Evolutionary conservation across 495 filamentous ascomycete genomes (phyloP), one percentile per base, ranked within the genome.

Genomic region (Lophiotrema nucula): DNA sequence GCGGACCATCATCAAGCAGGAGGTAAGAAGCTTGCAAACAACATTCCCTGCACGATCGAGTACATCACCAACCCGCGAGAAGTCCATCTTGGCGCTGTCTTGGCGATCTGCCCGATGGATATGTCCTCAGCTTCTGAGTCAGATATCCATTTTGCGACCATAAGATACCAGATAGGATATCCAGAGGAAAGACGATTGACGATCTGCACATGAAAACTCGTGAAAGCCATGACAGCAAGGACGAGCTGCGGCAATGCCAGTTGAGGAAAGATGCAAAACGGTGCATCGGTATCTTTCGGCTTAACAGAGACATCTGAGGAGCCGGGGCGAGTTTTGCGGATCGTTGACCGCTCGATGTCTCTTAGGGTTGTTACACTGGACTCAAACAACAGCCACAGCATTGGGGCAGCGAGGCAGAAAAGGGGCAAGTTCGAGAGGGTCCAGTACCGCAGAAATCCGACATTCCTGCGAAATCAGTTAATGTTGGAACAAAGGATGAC

Each of bases 401-500:
- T 86, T 13, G 95, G 93, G 0, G 80, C 71, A 2, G 90, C 91
- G 16, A 97, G 77, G 15, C 92, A 59, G 70, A 97, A 97, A 1
- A 98, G 81, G 0, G 95, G 95, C 24, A 95, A 56, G 65, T 98
- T 97, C 15, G 87, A 80, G 0, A 87, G 26, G 0, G 82, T 95
- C 93, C 95, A 97, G 73, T 98, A 98, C 39, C 82, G 82, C 39
- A 98, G 77, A 65, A 96, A 85, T 0, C 93, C 95, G 48, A 85
- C 82, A 64, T 90, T 82, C 92, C 92, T 96, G 37, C 39, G 23
- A n/a, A 31, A n/a, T n/a, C n/a, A n/a, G n/a, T n/a, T n/a, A n/a
- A n/a, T n/a, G n/a, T n/a, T n/a, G n/a, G n/a, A n/a, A n/a, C n/a
- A n/a, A n/a, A n/a, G n/a, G n/a, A n/a, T n/a, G 18, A 53, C 28